Conservation (phyloP, 257 asterid genomes). For the Echium plantagineum region DNA sequence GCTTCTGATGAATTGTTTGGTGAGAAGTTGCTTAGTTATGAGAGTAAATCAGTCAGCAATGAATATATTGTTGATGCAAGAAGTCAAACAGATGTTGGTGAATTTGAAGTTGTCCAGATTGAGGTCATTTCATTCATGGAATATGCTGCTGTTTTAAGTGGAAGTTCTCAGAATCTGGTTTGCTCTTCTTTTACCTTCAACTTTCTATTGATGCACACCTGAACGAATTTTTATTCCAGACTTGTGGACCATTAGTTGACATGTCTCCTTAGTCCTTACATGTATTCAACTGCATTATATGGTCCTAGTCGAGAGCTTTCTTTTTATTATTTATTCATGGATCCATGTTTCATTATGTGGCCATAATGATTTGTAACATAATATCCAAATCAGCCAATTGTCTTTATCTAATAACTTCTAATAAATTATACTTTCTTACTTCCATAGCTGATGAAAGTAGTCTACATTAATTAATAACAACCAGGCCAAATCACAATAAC, state of each 20-base stretch:
- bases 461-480: no score
- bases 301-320: neutral
- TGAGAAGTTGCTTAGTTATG: constrained; percentile 17
- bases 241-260: neutral
- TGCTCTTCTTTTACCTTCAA: constrained; percentile 27
- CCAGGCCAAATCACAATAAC: no score
- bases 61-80: constrained; percentile 28
- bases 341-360: neutral
- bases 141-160: constrained; percentile 74
- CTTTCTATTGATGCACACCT: constrained; percentile 1
- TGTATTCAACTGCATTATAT: neutral
- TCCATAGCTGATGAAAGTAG: neutral
- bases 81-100: constrained; percentile 19
- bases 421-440: neutral
- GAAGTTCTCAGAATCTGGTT: constrained; percentile 87
- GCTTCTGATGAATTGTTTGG: constrained; percentile 41
- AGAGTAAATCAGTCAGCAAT: constrained; percentile 20
- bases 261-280: neutral
- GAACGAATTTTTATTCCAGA: neutral
- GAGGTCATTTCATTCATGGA: constrained; percentile 74
- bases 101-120: constrained; percentile 48
- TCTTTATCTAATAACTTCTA: no score
- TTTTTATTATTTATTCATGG: no score
- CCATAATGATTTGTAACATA: neutral
- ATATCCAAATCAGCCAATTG: neutral